phyloP scores from a whole-genome alignment of 164 flowering plant species.

The Stephania cephalantha region DNA sequence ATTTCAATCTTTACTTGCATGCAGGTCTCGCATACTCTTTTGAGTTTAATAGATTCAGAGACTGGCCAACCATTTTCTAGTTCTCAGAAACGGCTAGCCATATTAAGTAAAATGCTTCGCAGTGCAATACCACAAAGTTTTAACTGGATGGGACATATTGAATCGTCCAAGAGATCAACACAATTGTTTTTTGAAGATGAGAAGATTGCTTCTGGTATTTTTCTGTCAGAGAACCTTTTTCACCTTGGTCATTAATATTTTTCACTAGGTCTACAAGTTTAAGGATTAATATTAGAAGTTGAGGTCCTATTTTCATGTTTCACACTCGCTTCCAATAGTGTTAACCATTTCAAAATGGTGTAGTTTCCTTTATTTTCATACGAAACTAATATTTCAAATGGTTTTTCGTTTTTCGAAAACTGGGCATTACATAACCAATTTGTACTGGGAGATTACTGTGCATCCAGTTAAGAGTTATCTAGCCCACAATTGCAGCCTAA shows the following conservation, averaged over 20 bases:
- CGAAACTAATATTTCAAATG: neutral
- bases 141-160: slow-evolving; percentile 43
- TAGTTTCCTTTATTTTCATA: neutral
- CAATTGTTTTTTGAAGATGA: slow-evolving; percentile 21
- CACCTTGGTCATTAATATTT: neutral
- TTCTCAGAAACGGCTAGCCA: slow-evolving; percentile 50
- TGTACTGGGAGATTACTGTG: neutral
- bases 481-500: no score
- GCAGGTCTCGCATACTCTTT: slow-evolving; percentile 94
- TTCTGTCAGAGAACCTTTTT: slow-evolving; percentile 1
- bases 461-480: neutral
- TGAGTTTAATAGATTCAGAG: slow-evolving; percentile 70
- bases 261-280: neutral
- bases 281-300: neutral
- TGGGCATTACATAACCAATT: neutral
- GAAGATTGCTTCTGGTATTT: slow-evolving; percentile 39
- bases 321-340: neutral
- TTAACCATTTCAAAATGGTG: neutral
- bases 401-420: neutral
- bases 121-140: slow-evolving; percentile 69
- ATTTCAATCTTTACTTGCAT: slow-evolving; percentile 20
- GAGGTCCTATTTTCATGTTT: neutral
- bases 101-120: slow-evolving; percentile 75
- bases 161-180: slow-evolving; percentile 21
- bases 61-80: slow-evolving; percentile 64